Evolutionary conservation across 1,139 yeast genomes (phyloP).

Genomic region (Scheffersomyces titani): DNA sequence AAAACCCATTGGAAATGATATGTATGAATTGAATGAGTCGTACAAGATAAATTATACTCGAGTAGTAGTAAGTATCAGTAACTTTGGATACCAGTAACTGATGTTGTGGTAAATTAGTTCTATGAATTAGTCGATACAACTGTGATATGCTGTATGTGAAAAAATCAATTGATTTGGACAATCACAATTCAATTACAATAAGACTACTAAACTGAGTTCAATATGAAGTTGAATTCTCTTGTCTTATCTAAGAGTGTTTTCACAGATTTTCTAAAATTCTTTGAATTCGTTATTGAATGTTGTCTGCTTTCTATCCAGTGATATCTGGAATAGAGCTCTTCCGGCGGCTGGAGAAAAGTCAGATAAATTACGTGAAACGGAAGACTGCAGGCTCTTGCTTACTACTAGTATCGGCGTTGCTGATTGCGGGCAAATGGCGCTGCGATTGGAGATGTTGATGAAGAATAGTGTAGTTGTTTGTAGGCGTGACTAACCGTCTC

Average conservation of each 20-base stretch:
- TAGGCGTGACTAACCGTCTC: background rate
- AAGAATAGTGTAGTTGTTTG: background rate
- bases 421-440: background rate
- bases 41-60: background rate
- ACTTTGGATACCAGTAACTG: background rate
- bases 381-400: background rate
- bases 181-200: background rate
- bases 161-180: background rate
- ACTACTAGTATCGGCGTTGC: background rate
- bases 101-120: background rate
- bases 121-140: background rate
- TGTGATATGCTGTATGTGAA: background rate
- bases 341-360: background rate
- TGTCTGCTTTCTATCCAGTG: background rate
- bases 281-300: background rate
- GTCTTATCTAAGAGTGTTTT: background rate
- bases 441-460: background rate
- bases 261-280: background rate
- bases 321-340: background rate
- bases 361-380: background rate
- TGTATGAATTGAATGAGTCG: background rate
- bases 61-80: background rate
- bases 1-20: slow-evolving; percentile 51
- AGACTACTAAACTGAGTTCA: background rate
- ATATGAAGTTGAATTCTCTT: background rate